Evolutionary conservation across 106 monocot genomes (phyloP), one percentile per base, ranked within the genome.

Genomic region (Alisma plantagoaquatica): DNA sequence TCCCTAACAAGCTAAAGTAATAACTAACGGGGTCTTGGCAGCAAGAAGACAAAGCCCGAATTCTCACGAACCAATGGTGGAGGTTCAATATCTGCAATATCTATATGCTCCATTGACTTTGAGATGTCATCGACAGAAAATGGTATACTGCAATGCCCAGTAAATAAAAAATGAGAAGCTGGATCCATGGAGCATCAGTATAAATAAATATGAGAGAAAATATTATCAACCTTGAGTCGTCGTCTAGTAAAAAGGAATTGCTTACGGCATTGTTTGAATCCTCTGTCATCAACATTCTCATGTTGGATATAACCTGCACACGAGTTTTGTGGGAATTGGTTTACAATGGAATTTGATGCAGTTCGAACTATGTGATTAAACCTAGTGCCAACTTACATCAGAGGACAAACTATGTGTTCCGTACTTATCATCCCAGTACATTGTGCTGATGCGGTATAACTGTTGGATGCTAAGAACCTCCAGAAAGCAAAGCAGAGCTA

Each of bases 361-460:
- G 35, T 6, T 38, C 9, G 35, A 8, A n/a, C n/a, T n/a, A n/a
- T n/a, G n/a, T n/a, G n/a, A n/a, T n/a, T n/a, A n/a, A n/a, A n/a
- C n/a, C n/a, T n/a, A n/a, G n/a, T n/a, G n/a, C 1, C 29, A 33
- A 52, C 79, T 82, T 82, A 90, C 98, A 75, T 90, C 89, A 7
- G 84, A 69, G 15, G 98, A 73, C 2, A 98, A 85, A 47, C 85
- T 98, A 30, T 98, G 84, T 19, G 98, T 98, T n/a, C 89, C 89
- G 70, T 90, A 98, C 60, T 89, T 98, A 49, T 98, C 98, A 72
- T 98, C 98, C 98, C 98, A 98, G 59, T 98, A 98, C 98, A 98
- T 90, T 17, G 98, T 98, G 46, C 98, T 85, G 68, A 98, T 98
- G 31, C 98, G 57, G 63, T 98, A 98, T 32, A 98, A 55, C 51